Base-by-base conservation (phyloP, 352 stramenopile genomes). In the Pythium volutum region DNA sequence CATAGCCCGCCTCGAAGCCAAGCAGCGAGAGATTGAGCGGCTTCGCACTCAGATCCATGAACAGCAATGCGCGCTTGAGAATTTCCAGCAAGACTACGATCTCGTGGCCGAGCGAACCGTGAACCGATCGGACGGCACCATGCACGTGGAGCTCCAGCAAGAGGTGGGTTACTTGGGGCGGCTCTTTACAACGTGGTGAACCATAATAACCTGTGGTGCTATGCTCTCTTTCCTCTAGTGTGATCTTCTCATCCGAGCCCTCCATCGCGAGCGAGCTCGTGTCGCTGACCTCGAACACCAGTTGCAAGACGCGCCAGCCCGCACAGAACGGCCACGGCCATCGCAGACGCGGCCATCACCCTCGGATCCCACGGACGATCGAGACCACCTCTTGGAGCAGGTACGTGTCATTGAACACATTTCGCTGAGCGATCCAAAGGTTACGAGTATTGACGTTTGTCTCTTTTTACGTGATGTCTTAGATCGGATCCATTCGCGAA, bases 1-100 rank as follows among this genome's bases (percentile, higher is more conserved):
- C n/a, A 5, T 33, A 64, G 81, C 62, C 16, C 74, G 74, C 25
- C 38, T 87, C 7, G 39, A 59, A 25, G 69, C 63, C 12, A 81
- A 80, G 69, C 67, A 79, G 27, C 45, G 66, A 26, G 73, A 82
- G 15, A 62, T 89, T 3, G 64, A 74, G n/a, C 57, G 67, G 14
- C 59, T 75, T 18, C 67, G 69, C 4, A 66, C 74, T 15, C 80
- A 92, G 47, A 84, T 90, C 54, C 77, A 73, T 46, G 69, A 79
- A 4, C 82, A 90, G 51, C 82, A 90, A 38, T 34, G 73, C 18
- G 57, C 58, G 31, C 70, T 92, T 22, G 82, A 92, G 27, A 85
- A 87, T 42, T 71, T 66, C 27, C 64, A 71, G 42, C 57, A 63
- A 48, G 64, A 71, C 34, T 71, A 71, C 46, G 64, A 71, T 42